phyloP scores from a whole-genome alignment of 202 grass and related monocot species.

The Alloteropsis angusta region DNA sequence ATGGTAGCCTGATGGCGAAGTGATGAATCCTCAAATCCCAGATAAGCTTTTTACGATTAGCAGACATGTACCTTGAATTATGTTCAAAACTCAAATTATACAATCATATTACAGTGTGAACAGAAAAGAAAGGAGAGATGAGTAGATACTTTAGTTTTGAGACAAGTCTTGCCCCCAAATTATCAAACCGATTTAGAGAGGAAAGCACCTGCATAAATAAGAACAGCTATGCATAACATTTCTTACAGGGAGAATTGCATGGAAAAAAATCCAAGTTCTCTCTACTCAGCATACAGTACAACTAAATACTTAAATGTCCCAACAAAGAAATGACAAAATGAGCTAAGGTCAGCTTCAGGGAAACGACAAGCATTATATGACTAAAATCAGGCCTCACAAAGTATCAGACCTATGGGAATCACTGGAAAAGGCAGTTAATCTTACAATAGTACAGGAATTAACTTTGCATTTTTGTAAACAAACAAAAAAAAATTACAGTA shows the following conservation, averaged over 20 bases:
- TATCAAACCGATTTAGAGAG: constrained; percentile 70
- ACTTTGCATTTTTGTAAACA: not conserved
- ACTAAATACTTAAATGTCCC: constrained; percentile 14
- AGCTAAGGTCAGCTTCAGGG: not conserved
- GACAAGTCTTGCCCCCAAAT: constrained; percentile 59
- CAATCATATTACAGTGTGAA: constrained; percentile 3
- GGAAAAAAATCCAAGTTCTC: not conserved
- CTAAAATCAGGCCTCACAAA: not conserved
- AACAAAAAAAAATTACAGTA: not conserved
- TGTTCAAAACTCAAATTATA: constrained; percentile 28
- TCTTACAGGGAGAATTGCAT: not conserved
- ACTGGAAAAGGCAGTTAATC: not conserved
- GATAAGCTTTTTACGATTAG: constrained; percentile 54
- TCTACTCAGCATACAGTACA: constrained; percentile 14
- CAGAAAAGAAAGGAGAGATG: constrained; percentile 26
- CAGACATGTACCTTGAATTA: constrained; percentile 60
- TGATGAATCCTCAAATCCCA: constrained; percentile 73
- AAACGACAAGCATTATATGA: not conserved
- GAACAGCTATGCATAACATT: constrained; percentile 20
- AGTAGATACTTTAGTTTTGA: constrained; percentile 71
- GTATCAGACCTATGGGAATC: not conserved
- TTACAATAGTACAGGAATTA: not conserved
- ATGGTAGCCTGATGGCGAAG: constrained; percentile 52
- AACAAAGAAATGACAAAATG: constrained; percentile 20
- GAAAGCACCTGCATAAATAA: constrained; percentile 60